A percentile compares a stretch with the other conserved stretches of the same genome.
Conservation (phyloP, 2,329 filamentous ascomycete species). For the Onygena corvina region DNA sequence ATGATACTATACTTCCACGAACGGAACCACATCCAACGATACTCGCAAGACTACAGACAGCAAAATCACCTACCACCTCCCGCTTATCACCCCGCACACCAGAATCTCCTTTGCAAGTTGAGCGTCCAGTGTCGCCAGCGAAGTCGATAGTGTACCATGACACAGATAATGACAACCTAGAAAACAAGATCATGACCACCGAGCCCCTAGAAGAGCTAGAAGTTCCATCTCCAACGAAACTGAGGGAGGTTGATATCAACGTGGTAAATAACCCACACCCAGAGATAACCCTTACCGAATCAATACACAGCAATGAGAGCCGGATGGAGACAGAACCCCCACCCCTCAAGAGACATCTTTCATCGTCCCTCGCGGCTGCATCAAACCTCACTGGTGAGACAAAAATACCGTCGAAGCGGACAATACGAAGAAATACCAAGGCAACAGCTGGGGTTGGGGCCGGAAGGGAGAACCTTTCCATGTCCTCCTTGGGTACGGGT, state of each 20-base stretch:
- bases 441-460: slow-evolving; percentile 21
- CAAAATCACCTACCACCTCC: slow-evolving; percentile 20
- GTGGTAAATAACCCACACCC: slow-evolving; percentile 28
- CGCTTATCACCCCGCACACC: slow-evolving; percentile 7
- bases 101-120: slow-evolving; percentile 15
- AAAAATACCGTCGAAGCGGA: slow-evolving; percentile 35
- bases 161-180: slow-evolving; percentile 25
- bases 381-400: slow-evolving; percentile 22
- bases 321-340: slow-evolving; percentile 24
- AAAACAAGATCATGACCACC: slow-evolving; percentile 21
- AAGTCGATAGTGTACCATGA: slow-evolving; percentile 46
- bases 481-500: neutral
- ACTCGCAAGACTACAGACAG: slow-evolving; percentile 40
- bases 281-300: slow-evolving; percentile 10
- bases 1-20: slow-evolving; percentile 63
- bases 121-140: slow-evolving; percentile 30
- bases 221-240: slow-evolving; percentile 30
- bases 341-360: slow-evolving; percentile 18
- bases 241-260: slow-evolving; percentile 44
- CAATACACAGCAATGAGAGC: neutral
- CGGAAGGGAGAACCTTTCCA: slow-evolving; percentile 34
- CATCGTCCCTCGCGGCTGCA: slow-evolving; percentile 16
- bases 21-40: slow-evolving; percentile 54
- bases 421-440: slow-evolving; percentile 30
- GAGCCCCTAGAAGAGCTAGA: slow-evolving; percentile 17